Conservation (phyloP, 148 eudicot species). For the Silene latifolia region DNA sequence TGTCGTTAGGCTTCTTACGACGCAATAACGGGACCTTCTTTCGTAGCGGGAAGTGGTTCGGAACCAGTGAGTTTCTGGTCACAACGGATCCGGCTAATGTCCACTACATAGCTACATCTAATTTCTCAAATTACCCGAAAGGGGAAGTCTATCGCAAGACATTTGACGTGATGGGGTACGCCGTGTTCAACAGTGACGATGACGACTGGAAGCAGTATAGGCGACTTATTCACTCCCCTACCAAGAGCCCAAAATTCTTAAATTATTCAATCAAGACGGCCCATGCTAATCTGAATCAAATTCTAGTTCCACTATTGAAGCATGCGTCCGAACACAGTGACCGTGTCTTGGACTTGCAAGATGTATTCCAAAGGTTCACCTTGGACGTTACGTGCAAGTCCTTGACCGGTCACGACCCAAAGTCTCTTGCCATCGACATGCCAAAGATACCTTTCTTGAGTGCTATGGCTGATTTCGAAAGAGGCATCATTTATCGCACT, state of each 20-base stretch:
- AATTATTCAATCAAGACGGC: too few species aligned
- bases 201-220: constrained; percentile 40
- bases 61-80: background rate
- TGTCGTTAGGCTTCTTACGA: background rate
- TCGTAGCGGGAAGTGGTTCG: background rate
- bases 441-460: background rate
- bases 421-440: constrained; percentile 3
- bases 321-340: too few species aligned
- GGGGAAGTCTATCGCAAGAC: constrained; percentile 35
- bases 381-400: constrained; percentile 7
- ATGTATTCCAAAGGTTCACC: too few species aligned
- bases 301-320: too few species aligned
- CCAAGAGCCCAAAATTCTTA: too few species aligned
- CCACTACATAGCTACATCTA: constrained; percentile 43
- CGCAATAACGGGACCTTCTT: background rate
- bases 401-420: background rate
- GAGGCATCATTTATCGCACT: constrained; percentile 26
- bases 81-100: constrained; percentile 34
- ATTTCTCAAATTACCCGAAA: constrained; percentile 46
- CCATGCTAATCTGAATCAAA: too few species aligned
- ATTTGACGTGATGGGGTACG: constrained; percentile 49
- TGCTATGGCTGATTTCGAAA: constrained; percentile 12
- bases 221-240: too few species aligned
- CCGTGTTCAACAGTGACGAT: constrained; percentile 42
- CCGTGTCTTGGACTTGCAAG: too few species aligned